Base-by-base conservation (phyloP, 345 rosid genomes). In the Salix dunnii region DNA sequence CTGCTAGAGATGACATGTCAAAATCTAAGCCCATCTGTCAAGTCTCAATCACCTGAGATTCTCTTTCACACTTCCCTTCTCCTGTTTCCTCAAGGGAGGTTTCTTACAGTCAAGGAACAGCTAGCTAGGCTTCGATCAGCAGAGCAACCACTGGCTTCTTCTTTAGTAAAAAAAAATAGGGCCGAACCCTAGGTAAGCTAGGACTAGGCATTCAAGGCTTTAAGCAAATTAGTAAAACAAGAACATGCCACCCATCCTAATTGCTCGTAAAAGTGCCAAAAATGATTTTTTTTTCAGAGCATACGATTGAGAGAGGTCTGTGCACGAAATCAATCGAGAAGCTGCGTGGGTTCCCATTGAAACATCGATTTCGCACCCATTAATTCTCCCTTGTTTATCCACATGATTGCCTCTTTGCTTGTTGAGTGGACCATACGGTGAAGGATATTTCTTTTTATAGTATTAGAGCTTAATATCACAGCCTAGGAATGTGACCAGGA, bases 41-140 rank as follows among this genome's bases (percentile, higher is more conserved):
- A 16, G 88, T 85, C 90, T 62, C 77, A 66, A 79, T 87, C 88
- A 87, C 73, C 77, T 33, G 78, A 74, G 83, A 83, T 82, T 78
- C 83, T 74, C 71, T 75, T 51, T 67, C 73, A 68, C 46, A 14
- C 69, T 73, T 81, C 70, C 74, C 75, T 67, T 74, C 74, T 76
- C 68, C 11, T 74, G 89, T 81, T 87, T 84, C 87, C 89, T 72
- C 86, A 31, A 67, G 53, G 74, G 76, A 64, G 71, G 58, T 74
- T 72, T 73, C 25, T 69, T 72, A 51, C 72, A 62, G 67, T 49
- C 64, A 61, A 35, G 30, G 14, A 42, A 55, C 76, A 78, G 76
- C 81, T 73, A 73, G 18, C 23, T 36, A 8, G 21, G 36, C n/a
- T 23, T 27, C 10, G 40, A 43, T 63, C 60, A 62, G 12, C n/a